Conservation (phyloP, 768 basidiomycete genomes). For the Exidia glandulosa region DNA sequence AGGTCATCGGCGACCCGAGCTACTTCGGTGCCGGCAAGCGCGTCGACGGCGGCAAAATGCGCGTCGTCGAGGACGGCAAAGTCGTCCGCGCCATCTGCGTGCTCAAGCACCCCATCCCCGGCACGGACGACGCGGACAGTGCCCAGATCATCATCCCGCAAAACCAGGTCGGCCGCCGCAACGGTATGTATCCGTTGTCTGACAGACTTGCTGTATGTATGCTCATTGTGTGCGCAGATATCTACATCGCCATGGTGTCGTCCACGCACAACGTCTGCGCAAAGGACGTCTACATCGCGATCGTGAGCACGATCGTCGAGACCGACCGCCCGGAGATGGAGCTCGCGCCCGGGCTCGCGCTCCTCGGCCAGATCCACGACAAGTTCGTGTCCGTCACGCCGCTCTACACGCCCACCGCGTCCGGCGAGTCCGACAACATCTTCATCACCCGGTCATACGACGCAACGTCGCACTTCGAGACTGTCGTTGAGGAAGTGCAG, state of each 20-base stretch:
- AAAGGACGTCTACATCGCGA: slow-evolving; percentile 89
- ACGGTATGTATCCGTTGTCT: slow-evolving; percentile 48
- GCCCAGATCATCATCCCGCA: slow-evolving; percentile 98
- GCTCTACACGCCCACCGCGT: slow-evolving; percentile 77
- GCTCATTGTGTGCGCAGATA: slow-evolving; percentile 46
- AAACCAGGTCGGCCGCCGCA: slow-evolving; percentile 87
- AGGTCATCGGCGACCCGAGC: slow-evolving; percentile 95
- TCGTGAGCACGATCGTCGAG: slow-evolving; percentile 97
- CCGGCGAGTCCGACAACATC: slow-evolving; percentile 77
- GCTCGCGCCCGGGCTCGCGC: slow-evolving; percentile 81
- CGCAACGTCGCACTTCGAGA: slow-evolving; percentile 98
- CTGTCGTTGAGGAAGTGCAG: slow-evolving; percentile 92
- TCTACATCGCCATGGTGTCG: slow-evolving; percentile 97
- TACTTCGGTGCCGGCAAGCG: slow-evolving; percentile 80
- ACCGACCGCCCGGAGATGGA: slow-evolving; percentile 86
- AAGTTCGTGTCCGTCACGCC: slow-evolving; percentile 93
- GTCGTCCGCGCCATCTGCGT: slow-evolving; percentile 96
- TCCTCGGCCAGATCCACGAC: slow-evolving; percentile 86
- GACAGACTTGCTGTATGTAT: slow-evolving; percentile 1
- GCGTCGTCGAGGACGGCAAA: slow-evolving; percentile 86
- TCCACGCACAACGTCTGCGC: slow-evolving; percentile 96
- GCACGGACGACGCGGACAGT: slow-evolving; percentile 90
- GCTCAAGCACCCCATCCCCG: slow-evolving; percentile 96
- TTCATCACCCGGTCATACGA: slow-evolving; percentile 98
- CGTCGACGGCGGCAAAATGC: slow-evolving; percentile 60